Evolutionary conservation across 129 eudicot genomes (phyloP).

Genomic region (Heracleum sosnowskyi): DNA sequence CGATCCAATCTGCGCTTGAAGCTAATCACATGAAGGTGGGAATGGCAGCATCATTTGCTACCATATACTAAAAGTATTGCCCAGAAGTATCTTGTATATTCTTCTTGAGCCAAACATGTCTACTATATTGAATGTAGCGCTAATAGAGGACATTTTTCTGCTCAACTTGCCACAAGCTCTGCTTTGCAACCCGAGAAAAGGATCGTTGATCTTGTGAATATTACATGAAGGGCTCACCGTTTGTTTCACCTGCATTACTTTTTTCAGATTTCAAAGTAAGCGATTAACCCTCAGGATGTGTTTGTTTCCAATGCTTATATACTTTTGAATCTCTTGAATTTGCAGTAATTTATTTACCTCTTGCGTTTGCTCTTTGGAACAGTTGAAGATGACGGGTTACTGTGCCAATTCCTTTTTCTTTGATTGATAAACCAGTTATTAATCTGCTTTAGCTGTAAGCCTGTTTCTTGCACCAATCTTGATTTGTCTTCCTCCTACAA

Average conservation of each 20-base stretch:
- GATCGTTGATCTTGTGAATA: not conserved
- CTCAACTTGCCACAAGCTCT: constrained; percentile 2
- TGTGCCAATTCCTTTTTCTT: constrained; percentile 92
- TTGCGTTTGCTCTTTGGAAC: constrained; percentile 73
- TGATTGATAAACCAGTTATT: constrained; percentile 96
- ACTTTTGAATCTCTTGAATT: no score
- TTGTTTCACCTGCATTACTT: constrained; percentile 66
- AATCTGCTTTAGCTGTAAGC: constrained; percentile 82
- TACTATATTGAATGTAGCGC: not conserved
- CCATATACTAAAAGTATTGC: not conserved
- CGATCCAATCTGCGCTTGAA: constrained; percentile 3
- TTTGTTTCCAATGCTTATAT: not conserved
- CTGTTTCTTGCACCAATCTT: constrained; percentile 84
- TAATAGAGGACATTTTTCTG: not conserved
- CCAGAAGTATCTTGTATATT: not conserved
- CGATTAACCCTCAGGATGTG: not conserved
- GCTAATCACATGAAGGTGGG: not conserved
- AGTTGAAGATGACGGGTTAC: constrained; percentile 70
- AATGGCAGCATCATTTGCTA: constrained; percentile 21
- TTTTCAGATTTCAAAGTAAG: constrained; percentile 19
- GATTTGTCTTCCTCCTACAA: constrained; percentile 87
- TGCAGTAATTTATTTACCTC: constrained; percentile 38
- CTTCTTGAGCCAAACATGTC: not conserved
- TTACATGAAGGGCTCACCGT: constrained; percentile 22
- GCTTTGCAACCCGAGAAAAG: constrained; percentile 13